Percentiles rank a stretch among this genome's conserved stretches.
Evolutionary conservation across 2,329 filamentous ascomycete genomes (phyloP).

Genomic region (Cylindrodendrum hubeiense): DNA sequence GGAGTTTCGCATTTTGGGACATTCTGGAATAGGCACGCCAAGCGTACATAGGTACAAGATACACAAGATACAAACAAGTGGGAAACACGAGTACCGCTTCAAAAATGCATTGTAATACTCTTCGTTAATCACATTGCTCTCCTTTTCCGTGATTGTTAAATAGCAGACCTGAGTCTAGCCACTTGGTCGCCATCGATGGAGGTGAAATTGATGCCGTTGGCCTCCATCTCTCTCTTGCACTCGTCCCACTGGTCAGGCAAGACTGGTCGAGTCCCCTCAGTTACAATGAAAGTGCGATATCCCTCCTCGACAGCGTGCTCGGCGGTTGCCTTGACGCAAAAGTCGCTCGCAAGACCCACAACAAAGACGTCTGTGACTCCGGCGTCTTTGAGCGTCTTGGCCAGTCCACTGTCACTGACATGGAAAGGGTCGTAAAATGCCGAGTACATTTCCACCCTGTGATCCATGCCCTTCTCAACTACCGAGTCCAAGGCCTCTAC

Average conservation of each 20-base stretch:
- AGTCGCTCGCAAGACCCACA: slow-evolving; percentile 89
- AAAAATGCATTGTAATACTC: slow-evolving; percentile 36
- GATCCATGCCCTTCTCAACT: slow-evolving; percentile 82
- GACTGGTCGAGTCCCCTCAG: slow-evolving; percentile 83
- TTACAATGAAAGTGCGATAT: slow-evolving; percentile 81
- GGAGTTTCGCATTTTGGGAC: slow-evolving; percentile 46
- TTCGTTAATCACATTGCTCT: slow-evolving; percentile 12
- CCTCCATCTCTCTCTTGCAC: slow-evolving; percentile 65
- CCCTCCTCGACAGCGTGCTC: slow-evolving; percentile 81
- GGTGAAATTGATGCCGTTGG: slow-evolving; percentile 73
- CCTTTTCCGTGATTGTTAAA: not conserved
- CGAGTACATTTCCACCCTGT: slow-evolving; percentile 90
- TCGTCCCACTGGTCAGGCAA: slow-evolving; percentile 70
- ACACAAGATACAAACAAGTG: slow-evolving; percentile 29
- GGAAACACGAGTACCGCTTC: slow-evolving; percentile 33
- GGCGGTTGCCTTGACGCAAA: slow-evolving; percentile 87
- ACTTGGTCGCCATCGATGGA: slow-evolving; percentile 44
- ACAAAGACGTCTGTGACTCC: slow-evolving; percentile 84
- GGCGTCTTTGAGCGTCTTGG: slow-evolving; percentile 64
- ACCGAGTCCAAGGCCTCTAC: slow-evolving; percentile 69
- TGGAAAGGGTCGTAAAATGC: slow-evolving; percentile 87
- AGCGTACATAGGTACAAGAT: slow-evolving; percentile 40
- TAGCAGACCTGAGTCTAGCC: slow-evolving; percentile 34
- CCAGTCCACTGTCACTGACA: slow-evolving; percentile 74
- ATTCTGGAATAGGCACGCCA: slow-evolving; percentile 41